A percentile compares a stretch with the other conserved stretches of the same genome.
These are phyloP conservation scores for Kuraishia piskuri DNA, from an alignment of 805 yeast species.

Conservation along the genomic window DNA sequence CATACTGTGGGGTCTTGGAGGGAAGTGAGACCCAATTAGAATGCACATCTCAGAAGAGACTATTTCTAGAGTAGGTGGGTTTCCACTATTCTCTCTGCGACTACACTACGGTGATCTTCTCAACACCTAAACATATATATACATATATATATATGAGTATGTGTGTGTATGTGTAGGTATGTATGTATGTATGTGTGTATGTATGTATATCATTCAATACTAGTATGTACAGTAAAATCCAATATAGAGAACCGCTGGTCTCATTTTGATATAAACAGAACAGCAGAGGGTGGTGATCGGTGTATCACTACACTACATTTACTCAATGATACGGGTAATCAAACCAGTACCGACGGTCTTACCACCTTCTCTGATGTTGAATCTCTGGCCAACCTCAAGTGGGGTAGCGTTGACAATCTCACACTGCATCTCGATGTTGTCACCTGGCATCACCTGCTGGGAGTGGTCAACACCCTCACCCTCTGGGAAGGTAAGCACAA, in stretches of 20 bases:
- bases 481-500: constrained; percentile 82
- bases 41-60: too few relatives aligned
- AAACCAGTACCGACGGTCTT: constrained; percentile 98
- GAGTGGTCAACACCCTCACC: constrained; percentile 71
- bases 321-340: constrained; percentile 71
- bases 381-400: constrained; percentile 93
- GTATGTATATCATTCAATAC: neutral
- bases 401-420: constrained; percentile 88
- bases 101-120: too few relatives aligned
- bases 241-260: neutral
- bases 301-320: neutral
- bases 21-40: too few relatives aligned
- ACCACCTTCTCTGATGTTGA: constrained; percentile 99
- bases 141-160: too few relatives aligned
- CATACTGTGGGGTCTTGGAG: neutral
- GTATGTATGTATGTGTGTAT: too few relatives aligned
- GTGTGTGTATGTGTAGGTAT: too few relatives aligned
- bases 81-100: too few relatives aligned
- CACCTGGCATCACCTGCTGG: constrained; percentile 94
- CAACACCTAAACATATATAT: too few relatives aligned
- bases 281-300: neutral
- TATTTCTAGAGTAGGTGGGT: too few relatives aligned
- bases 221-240: neutral
- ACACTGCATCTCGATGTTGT: constrained; percentile 93
- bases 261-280: neutral